Evolutionary conservation across 139 green algal species (phyloP).

Genomic region (Picochlorum sp.): DNA sequence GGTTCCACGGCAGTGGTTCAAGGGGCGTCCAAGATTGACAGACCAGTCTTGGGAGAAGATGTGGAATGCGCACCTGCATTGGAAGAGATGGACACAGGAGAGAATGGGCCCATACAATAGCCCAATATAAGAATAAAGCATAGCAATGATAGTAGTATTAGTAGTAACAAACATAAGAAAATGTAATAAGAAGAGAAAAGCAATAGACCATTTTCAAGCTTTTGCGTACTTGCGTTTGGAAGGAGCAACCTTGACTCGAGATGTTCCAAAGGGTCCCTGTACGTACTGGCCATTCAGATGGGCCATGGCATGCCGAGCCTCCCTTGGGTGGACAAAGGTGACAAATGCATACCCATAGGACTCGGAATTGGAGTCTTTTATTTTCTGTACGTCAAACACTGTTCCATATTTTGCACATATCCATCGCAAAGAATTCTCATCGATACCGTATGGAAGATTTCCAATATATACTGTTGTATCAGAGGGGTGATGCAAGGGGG

Average conservation of each 20-base stretch:
- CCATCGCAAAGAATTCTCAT: conserved; percentile 38
- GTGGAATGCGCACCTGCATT: conserved; percentile 70
- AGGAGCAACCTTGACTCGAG: conserved; percentile 24
- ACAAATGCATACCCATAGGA: conserved; percentile 64
- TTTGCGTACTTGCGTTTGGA: conserved; percentile 8
- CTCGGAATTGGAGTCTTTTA: conserved; percentile 42
- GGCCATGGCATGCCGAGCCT: conserved; percentile 41
- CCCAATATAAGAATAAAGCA: conserved; percentile 9
- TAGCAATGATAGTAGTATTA: too few relatives aligned
- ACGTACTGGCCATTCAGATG: conserved; percentile 38
- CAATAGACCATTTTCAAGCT: not conserved
- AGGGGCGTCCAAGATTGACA: conserved; percentile 12
- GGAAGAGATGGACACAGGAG: conserved; percentile 68
- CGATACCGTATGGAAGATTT: conserved; percentile 48
- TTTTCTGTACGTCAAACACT: conserved; percentile 50
- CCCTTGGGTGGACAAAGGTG: conserved; percentile 36
- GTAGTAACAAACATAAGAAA: too few relatives aligned
- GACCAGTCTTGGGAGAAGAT: conserved; percentile 69
- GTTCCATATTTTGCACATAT: conserved; percentile 40
- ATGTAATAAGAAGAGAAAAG: too few relatives aligned
- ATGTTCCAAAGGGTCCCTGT: conserved; percentile 21
- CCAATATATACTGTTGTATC: conserved; percentile 51
- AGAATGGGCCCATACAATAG: conserved; percentile 37
- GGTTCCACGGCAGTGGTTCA: conserved; percentile 40
- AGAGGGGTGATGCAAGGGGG: not conserved